Evolutionary conservation across 1,284 basidiomycete genomes (phyloP), one percentile per base, ranked within the genome.

Genomic region (Ustilago tritici): DNA sequence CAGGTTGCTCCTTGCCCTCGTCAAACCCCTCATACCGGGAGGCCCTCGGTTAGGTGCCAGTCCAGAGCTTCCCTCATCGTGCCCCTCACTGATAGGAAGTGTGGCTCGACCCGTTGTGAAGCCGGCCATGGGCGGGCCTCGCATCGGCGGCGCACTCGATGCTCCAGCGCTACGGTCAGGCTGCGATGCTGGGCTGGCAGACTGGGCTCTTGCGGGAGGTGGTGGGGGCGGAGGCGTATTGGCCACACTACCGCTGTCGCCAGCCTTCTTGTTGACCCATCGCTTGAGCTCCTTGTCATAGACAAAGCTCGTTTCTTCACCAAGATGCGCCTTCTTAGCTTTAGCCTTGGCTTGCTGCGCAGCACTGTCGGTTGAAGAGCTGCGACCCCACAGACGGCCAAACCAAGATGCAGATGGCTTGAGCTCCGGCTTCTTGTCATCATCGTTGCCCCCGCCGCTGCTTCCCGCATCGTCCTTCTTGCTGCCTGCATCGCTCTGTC

Each of bases 211-310:
- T 12, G 69, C 62, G 11, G 71, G 79, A 17, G 83, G 84, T 5
- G 84, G 84, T 6, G 84, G 84, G 5, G 84, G 83, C 17, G 81
- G 70, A 9, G 82, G 56, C 17, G 82, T 65, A 12, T 70, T 70
- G 1, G 81, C 65, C 8, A 72, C 57, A n/a, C 61, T 61, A 17
- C 64, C 74, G 11, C 87, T 28, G 69, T 82, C 62, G 64, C 85
- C 69, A 49, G 76, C 94, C 87, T 93, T 95, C 87, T 93, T 95
- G 87, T 98, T 95, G 23, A 99, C 92, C 97, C 97, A 99, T 72
- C 92, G 91, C 87, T 97, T 97, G 73, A 93, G 90, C 28, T 98
- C 95, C 81, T 93, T 92, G 87, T 99, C 97, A 86, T 93, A 99
- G 80, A 95, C 93, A 88, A 99, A 96, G 53, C 91, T 89, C 36